phyloP scores from a whole-genome alignment of 108 stramenopile genomes.

The Nitzschia inconspicua region DNA sequence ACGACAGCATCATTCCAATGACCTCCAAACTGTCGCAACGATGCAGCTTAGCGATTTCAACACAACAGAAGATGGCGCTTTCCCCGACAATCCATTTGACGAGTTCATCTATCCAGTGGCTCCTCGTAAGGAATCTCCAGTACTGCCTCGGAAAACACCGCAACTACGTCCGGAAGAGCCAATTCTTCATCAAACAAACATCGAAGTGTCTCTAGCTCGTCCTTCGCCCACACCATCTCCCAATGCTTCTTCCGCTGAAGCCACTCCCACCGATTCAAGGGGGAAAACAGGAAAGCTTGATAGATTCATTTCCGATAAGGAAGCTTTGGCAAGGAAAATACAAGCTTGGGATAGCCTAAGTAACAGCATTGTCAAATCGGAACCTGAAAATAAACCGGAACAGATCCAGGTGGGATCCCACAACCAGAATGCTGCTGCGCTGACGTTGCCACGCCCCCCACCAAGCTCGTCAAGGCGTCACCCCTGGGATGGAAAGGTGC shows the following conservation, averaged over 20 bases:
- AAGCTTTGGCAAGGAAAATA: constrained; percentile 35
- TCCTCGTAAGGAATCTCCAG: too few species aligned
- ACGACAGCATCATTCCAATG: too few species aligned
- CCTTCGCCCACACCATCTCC: background rate
- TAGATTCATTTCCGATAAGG: constrained; percentile 11
- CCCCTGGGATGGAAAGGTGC: constrained; percentile 27
- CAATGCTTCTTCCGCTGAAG: too few species aligned
- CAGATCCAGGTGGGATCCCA: background rate
- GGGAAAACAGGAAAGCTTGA: constrained; percentile 9
- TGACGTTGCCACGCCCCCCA: background rate
- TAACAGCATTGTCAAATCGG: constrained; percentile 1
- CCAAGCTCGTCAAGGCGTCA: constrained; percentile 1
- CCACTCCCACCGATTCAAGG: too few species aligned
- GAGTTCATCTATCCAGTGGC: too few species aligned
- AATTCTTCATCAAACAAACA: background rate
- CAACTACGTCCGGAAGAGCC: background rate
- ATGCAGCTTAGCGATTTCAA: too few species aligned
- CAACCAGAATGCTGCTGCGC: background rate
- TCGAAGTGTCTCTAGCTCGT: background rate
- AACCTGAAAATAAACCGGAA: constrained; percentile 5
- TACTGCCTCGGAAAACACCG: background rate
- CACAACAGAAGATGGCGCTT: too few species aligned
- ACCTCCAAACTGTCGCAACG: too few species aligned
- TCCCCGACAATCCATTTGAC: too few species aligned
- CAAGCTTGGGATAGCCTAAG: constrained; percentile 46